Percentiles rank a stretch among this genome's conserved stretches.
These are phyloP conservation scores for Rhododendron griersonianum DNA, from an alignment of 148 eudicot species.

Conservation along the genomic window DNA sequence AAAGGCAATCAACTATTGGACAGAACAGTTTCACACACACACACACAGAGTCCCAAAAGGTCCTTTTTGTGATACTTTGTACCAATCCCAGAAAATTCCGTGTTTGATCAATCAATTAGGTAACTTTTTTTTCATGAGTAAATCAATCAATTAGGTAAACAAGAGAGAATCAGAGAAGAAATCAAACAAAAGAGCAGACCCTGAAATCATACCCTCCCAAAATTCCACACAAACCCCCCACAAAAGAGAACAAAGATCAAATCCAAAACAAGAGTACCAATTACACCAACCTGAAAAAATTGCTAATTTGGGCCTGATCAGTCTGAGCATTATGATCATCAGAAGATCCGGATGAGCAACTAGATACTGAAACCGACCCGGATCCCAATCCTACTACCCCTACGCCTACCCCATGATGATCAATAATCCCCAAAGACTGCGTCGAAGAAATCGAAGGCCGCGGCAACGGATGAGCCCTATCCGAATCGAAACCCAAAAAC, in stretches of 20 bases:
- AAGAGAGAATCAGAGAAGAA: not conserved
- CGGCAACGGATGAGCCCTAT: slow-evolving; percentile 65
- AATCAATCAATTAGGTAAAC: not conserved
- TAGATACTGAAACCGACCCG: slow-evolving; percentile 64
- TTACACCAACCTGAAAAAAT: slow-evolving; percentile 43
- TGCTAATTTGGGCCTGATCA: slow-evolving; percentile 44
- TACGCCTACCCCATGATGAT: slow-evolving; percentile 15
- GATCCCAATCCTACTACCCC: slow-evolving; percentile 28
- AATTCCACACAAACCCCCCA: not conserved
- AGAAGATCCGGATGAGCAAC: slow-evolving; percentile 81
- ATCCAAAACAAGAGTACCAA: not conserved
- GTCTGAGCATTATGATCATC: slow-evolving; percentile 43
- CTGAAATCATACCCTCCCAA: not conserved
- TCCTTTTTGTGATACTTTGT: not conserved
- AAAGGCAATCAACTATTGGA: not conserved
- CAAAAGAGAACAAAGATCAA: not conserved
- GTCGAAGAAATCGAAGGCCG: slow-evolving; percentile 30
- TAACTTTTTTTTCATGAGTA: not conserved
- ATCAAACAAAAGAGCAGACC: not conserved
- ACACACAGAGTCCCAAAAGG: not conserved
- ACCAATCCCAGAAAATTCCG: not conserved
- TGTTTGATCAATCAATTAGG: not conserved
- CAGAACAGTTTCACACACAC: not conserved
- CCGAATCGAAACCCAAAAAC: slow-evolving; percentile 64
- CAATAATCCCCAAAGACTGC: slow-evolving; percentile 16